Conservation (phyloP, 2,329 filamentous ascomycete genomes). For the Apiospora pterosperma region DNA sequence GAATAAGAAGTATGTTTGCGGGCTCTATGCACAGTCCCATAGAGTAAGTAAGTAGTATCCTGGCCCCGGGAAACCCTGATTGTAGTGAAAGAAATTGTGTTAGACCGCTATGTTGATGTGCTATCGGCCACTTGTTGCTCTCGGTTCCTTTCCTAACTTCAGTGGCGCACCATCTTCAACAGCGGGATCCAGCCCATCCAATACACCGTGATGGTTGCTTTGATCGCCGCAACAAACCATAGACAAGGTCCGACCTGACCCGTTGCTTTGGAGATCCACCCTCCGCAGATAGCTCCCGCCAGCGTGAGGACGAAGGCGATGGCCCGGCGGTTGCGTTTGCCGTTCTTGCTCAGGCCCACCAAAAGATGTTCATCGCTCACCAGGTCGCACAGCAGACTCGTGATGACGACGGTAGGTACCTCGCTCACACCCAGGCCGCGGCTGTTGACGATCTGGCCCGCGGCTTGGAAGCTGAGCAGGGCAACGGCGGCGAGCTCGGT, state of each 20-base stretch:
- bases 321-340: slow-evolving; percentile 47
- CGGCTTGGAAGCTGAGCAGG: slow-evolving; percentile 52
- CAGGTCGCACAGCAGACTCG: slow-evolving; percentile 51
- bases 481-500: slow-evolving; percentile 31
- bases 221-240: slow-evolving; percentile 44
- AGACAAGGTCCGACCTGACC: slow-evolving; percentile 39
- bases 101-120: neutral
- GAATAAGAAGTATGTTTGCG: neutral
- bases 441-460: slow-evolving; percentile 52
- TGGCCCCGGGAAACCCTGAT: neutral
- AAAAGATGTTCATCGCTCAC: slow-evolving; percentile 48
- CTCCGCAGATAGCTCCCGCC: slow-evolving; percentile 44
- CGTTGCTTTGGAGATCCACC: slow-evolving; percentile 41
- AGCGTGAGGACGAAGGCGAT: slow-evolving; percentile 35
- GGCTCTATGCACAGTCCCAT: neutral
- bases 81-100: neutral
- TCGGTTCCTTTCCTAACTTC: neutral
- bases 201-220: slow-evolving; percentile 33
- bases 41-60: no score
- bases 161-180: neutral
- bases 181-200: slow-evolving; percentile 21
- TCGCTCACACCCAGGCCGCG: slow-evolving; percentile 50
- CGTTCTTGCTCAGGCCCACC: slow-evolving; percentile 38
- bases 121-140: neutral
- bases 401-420: slow-evolving; percentile 54